phyloP scores from a whole-genome alignment of 148 eudicot genomes.

The Diospyros kaki region DNA sequence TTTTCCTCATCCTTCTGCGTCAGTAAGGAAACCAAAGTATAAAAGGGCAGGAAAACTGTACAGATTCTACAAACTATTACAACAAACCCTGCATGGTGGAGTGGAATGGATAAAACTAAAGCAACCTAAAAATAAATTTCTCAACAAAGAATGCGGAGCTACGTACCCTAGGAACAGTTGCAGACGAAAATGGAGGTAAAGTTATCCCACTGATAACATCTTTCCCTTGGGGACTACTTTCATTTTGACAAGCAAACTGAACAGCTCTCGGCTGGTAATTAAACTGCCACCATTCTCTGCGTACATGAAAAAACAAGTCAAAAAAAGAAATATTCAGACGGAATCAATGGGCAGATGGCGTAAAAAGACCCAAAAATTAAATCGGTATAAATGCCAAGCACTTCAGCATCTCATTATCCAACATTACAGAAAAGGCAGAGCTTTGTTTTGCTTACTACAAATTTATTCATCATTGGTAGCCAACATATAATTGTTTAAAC shows the following conservation, averaged over 20 bases:
- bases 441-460: no score
- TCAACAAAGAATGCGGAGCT: slow-evolving; percentile 9
- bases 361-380: not conserved
- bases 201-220: slow-evolving; percentile 35
- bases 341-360: no score
- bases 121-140: not conserved
- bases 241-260: slow-evolving; percentile 54
- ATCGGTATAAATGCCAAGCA: not conserved
- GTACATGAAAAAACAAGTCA: not conserved
- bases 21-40: slow-evolving; percentile 7
- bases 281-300: slow-evolving; percentile 79
- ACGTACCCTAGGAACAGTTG: slow-evolving; percentile 63
- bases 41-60: not conserved
- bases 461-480: no score
- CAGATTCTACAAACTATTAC: not conserved
- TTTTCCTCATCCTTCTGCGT: slow-evolving; percentile 22
- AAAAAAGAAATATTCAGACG: no score
- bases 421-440: no score
- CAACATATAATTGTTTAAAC: not conserved
- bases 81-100: not conserved
- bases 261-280: slow-evolving; percentile 51
- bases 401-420: no score
- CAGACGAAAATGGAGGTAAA: slow-evolving; percentile 76
- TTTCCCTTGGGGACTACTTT: slow-evolving; percentile 24
- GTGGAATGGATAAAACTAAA: not conserved